These are phyloP conservation scores for Ophiocordyceps camponoti-leonardi DNA, from an alignment of 2,329 filamentous ascomycete species.

Conservation along the genomic window DNA sequence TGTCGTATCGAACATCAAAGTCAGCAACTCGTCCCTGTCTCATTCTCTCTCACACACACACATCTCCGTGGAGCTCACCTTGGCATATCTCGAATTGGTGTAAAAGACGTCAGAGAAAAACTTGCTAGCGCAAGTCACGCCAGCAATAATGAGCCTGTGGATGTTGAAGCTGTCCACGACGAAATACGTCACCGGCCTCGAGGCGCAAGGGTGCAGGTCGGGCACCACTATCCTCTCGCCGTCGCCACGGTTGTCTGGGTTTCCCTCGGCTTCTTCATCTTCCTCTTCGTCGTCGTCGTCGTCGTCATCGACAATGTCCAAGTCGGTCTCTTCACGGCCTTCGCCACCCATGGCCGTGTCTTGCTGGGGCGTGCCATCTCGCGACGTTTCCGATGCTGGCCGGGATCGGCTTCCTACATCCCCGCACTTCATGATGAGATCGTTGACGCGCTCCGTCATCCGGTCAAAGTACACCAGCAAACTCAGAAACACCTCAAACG, in stretches of 20 bases:
- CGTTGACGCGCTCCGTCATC: conserved; percentile 94
- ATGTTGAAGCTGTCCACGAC: conserved; percentile 99
- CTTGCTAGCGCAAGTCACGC: conserved; percentile 95
- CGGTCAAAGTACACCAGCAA: conserved; percentile 94
- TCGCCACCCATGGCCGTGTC: conserved; percentile 14
- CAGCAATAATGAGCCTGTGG: conserved; percentile 87
- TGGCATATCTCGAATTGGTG: conserved; percentile 96
- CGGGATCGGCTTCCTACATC: conserved; percentile 22
- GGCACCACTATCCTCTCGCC: conserved; percentile 1
- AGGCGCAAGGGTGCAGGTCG: conserved; percentile 7
- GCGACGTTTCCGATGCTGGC: background rate
- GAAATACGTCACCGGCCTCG: conserved; percentile 43
- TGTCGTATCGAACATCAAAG: too few species aligned
- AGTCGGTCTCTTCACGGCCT: conserved; percentile 22
- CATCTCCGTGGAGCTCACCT: conserved; percentile 40
- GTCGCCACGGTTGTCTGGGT: conserved; percentile 4
- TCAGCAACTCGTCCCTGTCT: background rate
- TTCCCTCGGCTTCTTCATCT: conserved; percentile 8
- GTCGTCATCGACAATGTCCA: conserved; percentile 31
- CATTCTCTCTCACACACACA: background rate
- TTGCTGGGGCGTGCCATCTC: conserved; percentile 2
- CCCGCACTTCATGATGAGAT: conserved; percentile 53
- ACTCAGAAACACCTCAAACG: conserved; percentile 93
- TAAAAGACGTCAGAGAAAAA: conserved; percentile 99
- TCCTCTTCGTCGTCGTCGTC: conserved; percentile 18